phyloP scores from a whole-genome alignment of 2,329 filamentous ascomycete genomes.

The Fusarium chlamydosporum region DNA sequence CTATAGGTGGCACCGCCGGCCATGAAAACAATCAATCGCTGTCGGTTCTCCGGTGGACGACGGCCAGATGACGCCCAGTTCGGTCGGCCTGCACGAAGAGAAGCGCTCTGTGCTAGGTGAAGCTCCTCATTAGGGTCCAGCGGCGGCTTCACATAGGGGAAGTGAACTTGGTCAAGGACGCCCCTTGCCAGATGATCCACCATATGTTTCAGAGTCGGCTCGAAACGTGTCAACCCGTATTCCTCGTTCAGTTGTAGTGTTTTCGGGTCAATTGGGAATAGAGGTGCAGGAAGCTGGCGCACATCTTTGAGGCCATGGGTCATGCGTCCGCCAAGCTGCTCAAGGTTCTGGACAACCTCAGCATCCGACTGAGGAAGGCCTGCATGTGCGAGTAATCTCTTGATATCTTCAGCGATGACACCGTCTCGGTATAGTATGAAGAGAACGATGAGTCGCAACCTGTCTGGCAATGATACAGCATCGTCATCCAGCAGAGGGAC shows the following conservation, averaged over 20 bases:
- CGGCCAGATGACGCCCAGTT: conserved; percentile 92
- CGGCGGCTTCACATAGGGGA: conserved; percentile 81
- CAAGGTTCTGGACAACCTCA: conserved; percentile 81
- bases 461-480: conserved; percentile 77
- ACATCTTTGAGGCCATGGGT: conserved; percentile 81
- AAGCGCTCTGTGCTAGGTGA: conserved; percentile 73
- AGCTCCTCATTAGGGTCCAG: conserved; percentile 73
- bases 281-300: conserved; percentile 72
- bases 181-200: conserved; percentile 81
- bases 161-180: conserved; percentile 73
- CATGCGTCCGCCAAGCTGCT: conserved; percentile 82
- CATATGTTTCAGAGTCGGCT: conserved; percentile 84
- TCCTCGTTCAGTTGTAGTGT: conserved; percentile 75
- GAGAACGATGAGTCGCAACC: conserved; percentile 85
- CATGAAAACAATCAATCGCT: conserved; percentile 93
- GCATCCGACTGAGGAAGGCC: conserved; percentile 80
- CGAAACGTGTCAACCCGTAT: conserved; percentile 87
- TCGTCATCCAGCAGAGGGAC: conserved; percentile 91
- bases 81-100: conserved; percentile 90
- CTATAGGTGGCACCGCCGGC: conserved; percentile 96
- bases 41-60: conserved; percentile 81
- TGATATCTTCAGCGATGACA: conserved; percentile 84
- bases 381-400: conserved; percentile 86
- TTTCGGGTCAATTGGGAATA: conserved; percentile 79
- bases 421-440: conserved; percentile 91